These are phyloP conservation scores for Pestalotiopsis sp. DNA, from an alignment of 2,329 filamentous ascomycete species.

Conservation along the genomic window DNA sequence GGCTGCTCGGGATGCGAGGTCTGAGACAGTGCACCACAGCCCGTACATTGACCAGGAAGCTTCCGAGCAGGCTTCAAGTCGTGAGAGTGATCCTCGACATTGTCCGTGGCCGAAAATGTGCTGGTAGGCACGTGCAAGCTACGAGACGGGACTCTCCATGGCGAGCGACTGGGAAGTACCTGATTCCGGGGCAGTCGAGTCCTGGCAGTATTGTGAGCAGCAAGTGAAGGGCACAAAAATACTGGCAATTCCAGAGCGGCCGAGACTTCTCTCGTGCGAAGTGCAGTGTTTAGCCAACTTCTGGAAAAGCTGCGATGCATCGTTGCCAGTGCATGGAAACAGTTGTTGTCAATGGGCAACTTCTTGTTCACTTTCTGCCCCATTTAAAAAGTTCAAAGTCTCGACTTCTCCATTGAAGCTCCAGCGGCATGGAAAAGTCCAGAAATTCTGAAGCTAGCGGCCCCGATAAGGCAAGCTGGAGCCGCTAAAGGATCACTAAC, in stretches of 20 bases:
- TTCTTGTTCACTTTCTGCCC: not conserved
- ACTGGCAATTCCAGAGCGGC: constrained; percentile 42
- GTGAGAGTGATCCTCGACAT: not conserved
- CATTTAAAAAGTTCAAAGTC: not conserved
- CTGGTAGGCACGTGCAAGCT: constrained; percentile 30
- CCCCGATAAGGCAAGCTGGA: not conserved
- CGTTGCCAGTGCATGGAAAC: not conserved
- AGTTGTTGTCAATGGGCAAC: not conserved
- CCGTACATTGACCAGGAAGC: constrained; percentile 62
- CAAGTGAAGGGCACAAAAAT: constrained; percentile 51
- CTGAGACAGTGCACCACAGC: constrained; percentile 68
- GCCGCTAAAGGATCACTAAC: not conserved
- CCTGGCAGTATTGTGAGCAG: constrained; percentile 22
- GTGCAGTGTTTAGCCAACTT: constrained; percentile 44
- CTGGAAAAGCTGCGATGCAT: constrained; percentile 49
- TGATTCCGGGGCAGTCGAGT: constrained; percentile 13
- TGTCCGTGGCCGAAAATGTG: constrained; percentile 4
- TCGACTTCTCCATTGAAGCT: not conserved
- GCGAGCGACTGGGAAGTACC: constrained; percentile 12
- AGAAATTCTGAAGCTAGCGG: constrained; percentile 5
- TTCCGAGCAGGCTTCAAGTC: constrained; percentile 17
- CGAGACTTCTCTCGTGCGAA: constrained; percentile 43
- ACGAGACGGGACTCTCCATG: constrained; percentile 26
- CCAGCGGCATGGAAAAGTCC: not conserved
- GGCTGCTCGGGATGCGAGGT: constrained; percentile 51